These are phyloP conservation scores for Naegleria fowleri DNA, from an alignment of 208 protist species.

Conservation along the genomic window DNA sequence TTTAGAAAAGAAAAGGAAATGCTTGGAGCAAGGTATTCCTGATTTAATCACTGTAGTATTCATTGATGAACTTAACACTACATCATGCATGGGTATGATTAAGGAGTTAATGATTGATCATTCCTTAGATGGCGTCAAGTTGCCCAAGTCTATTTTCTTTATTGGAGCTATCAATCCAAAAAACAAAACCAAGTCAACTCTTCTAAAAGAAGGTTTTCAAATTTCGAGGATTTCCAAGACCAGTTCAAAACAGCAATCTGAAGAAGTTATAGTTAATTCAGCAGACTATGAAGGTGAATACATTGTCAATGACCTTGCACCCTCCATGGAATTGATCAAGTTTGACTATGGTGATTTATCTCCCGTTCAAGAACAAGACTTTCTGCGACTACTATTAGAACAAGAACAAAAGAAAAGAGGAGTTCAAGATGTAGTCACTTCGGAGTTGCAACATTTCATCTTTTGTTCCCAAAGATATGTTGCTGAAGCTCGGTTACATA, in stretches of 20 bases:
- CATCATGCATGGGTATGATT: constrained; percentile 32
- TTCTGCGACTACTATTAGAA: constrained; percentile 31
- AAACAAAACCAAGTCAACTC: not conserved
- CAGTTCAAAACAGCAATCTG: not conserved
- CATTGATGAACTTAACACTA: constrained; percentile 52
- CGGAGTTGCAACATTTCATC: not conserved
- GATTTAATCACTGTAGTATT: constrained; percentile 39
- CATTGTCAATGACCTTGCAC: constrained; percentile 34
- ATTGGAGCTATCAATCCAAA: constrained; percentile 50
- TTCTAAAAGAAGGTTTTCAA: not conserved
- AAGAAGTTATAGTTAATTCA: not conserved
- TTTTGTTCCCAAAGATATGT: not conserved
- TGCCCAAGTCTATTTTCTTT: constrained; percentile 47
- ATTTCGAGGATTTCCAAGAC: not conserved
- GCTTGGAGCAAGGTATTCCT: not conserved
- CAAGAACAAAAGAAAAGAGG: not conserved
- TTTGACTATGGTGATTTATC: constrained; percentile 40
- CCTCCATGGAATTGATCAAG: constrained; percentile 34
- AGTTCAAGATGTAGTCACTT: not conserved
- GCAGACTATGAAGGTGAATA: not conserved
- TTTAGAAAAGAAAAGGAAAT: not conserved
- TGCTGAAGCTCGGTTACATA: not conserved
- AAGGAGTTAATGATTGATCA: constrained; percentile 49
- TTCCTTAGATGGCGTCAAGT: constrained; percentile 37
- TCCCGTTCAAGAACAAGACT: constrained; percentile 35